Evolutionary conservation across 768 basidiomycete genomes (phyloP), one percentile per base, ranked within the genome.

Genomic region (Hypholoma fasciculare): DNA sequence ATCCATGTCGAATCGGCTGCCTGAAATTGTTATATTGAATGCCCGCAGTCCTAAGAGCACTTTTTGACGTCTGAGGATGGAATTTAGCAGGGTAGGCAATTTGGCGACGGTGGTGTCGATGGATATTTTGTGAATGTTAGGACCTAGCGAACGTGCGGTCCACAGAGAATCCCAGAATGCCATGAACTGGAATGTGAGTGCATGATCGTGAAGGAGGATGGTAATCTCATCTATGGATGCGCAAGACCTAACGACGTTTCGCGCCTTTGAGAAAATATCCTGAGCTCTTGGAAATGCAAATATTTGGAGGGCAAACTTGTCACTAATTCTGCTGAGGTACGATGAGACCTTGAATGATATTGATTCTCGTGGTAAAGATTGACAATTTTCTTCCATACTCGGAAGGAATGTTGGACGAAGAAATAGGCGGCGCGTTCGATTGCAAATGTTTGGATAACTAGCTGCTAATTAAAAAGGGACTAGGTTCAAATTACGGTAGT

Each of bases 391-490:
- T 23, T 66, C 49, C 12, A 58, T 26, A 2, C 48, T 49, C 7
- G 71, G 67, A 9, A 70, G 52, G 54, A 74, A 71, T 7, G 60
- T 63, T 11, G 72, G 71, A 5, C 66, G 60, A 37, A 72, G 61
- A 30, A 68, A 65, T 19, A 74, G 54, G 20, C 60, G 63, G 17
- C 59, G 61, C 11, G 71, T 68, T n/a, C 69, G 68, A 9, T 51
- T 47, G 19, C 65, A 54, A 38, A 70, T 61, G 37, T 59, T 63
- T 16, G 44, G 20, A 26, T 68, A 50, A 19, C 69, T 69, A 26
- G 14, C 8, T 47, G 7, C 1, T 17, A 39, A 27, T 50, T 27
- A 27, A 17, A n/a, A n/a, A 19, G 27, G 27, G 27, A 30, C 52
- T 51, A 23, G 19, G 20, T 13, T 7, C 26, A 44, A 20, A 26